Base-by-base conservation (phyloP, 2,329 filamentous ascomycete genomes). In the Fusarium miscanthi region DNA sequence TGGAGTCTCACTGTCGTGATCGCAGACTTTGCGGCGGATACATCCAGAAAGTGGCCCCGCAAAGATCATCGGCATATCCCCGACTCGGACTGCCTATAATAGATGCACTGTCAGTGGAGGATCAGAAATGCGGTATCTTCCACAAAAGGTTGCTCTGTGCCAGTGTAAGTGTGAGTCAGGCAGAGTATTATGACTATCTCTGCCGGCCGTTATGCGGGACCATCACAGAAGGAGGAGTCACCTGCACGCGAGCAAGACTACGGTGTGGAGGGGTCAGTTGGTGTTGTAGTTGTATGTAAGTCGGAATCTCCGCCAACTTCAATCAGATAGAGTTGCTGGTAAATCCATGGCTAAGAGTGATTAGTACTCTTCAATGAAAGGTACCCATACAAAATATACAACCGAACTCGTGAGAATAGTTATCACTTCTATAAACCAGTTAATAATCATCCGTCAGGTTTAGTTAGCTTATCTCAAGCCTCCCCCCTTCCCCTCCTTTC, bases 1-100 rank as follows among this genome's bases (percentile, higher is more conserved):
- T 76, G 71, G 73, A 76, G 70, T 59, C 60, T 38, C 37, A 45
- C 63, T 76, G 72, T 77, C 69, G 75, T 76, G 75, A 77, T 77
- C 49, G 69, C 73, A 76, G 73, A 76, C 60, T 59, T 62, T 67
- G 52, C 64, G 54, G 48, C 63, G 48, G 54, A 48, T 48, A 46
- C 53, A 48, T 17, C 53, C 53, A 48, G 31, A 25, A 51, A 48
- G 46, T 43, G 38, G 69, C 74, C 74, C 74, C 74, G 66, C 74
- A 73, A 52, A 61, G 43, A 35, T 48, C 43, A 42, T 60, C 59
- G 43, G 63, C 56, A 54, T 49, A 25, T 41, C 51, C 61, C 51
- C 48, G 66, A 69, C 59, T 73, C 63, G 45, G 64, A 53, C 42
- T 63, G 30, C 63, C 57, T 64, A 49, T 61, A 58, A 48, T 30